Percentiles rank a stretch among this genome's conserved stretches.
Conservation (phyloP, 495 filamentous ascomycete genomes). For the Penicillium cinerascens region DNA sequence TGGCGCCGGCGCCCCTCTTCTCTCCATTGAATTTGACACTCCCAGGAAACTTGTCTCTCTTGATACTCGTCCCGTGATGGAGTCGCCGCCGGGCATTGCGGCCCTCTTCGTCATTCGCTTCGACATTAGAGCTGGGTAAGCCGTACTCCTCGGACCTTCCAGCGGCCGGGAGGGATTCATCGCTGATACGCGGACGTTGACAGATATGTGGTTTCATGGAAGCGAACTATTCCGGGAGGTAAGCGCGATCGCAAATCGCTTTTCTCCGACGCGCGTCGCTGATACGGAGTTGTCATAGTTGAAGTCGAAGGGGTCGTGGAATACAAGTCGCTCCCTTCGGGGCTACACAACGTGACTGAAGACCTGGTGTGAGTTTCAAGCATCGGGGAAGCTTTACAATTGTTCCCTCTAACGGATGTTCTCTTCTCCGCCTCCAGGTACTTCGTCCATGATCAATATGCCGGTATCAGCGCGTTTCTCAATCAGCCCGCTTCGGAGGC, state of each 20-base stretch:
- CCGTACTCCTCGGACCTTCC: slow-evolving; percentile 6
- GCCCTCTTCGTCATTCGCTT: slow-evolving; percentile 86
- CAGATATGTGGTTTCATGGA: slow-evolving; percentile 84
- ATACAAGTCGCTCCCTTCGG: slow-evolving; percentile 91
- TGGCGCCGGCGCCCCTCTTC: slow-evolving; percentile 7
- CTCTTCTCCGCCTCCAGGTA: slow-evolving; percentile 49
- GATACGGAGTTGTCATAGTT: slow-evolving; percentile 44
- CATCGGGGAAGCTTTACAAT: not conserved
- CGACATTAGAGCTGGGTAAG: slow-evolving; percentile 78
- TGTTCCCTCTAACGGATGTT: not conserved
- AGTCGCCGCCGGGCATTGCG: slow-evolving; percentile 62
- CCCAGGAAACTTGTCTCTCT: slow-evolving; percentile 34
- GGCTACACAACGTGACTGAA: slow-evolving; percentile 80
- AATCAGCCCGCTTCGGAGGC: slow-evolving; percentile 74
- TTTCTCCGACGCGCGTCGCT: slow-evolving; percentile 11
- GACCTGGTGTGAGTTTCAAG: slow-evolving; percentile 67
- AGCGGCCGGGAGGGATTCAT: slow-evolving; percentile 6
- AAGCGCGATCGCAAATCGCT: slow-evolving; percentile 12
- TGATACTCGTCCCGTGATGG: slow-evolving; percentile 34
- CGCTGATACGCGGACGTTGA: slow-evolving; percentile 15
- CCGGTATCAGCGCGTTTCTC: slow-evolving; percentile 88
- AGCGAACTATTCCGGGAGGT: slow-evolving; percentile 63
- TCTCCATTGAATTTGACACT: slow-evolving; percentile 31
- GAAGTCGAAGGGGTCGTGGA: slow-evolving; percentile 87
- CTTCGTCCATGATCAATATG: slow-evolving; percentile 81